Evolutionary conservation across 2,329 filamentous ascomycete species (phyloP).

Genomic region (Xylaria hypoxylon): DNA sequence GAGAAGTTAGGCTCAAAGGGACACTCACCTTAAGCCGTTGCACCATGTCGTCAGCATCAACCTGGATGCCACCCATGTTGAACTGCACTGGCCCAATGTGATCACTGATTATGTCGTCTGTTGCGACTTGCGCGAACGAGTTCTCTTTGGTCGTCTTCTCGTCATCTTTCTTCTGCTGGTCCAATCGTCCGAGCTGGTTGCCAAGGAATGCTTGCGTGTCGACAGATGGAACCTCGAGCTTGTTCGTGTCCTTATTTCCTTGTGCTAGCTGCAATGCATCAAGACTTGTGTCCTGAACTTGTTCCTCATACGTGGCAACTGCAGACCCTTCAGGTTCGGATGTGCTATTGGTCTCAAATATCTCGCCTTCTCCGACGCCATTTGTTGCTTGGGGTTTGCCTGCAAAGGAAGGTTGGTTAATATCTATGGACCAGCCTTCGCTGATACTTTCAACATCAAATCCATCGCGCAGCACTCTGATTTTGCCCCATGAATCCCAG

Average conservation of each 20-base stretch:
- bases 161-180: constrained; percentile 68
- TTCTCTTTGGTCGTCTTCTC: constrained; percentile 57
- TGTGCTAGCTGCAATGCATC: constrained; percentile 69
- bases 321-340: constrained; percentile 68
- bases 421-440: constrained; percentile 85
- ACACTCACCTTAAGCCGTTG: constrained; percentile 80
- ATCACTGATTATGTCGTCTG: constrained; percentile 69
- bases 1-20: constrained; percentile 1
- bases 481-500: constrained; percentile 99
- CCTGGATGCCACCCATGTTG: constrained; percentile 97
- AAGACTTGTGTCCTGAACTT: constrained; percentile 79
- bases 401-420: constrained; percentile 67
- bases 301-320: constrained; percentile 80
- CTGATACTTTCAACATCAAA: constrained; percentile 93
- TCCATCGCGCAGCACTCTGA: constrained; percentile 87
- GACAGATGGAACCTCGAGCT: constrained; percentile 72
- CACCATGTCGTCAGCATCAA: constrained; percentile 93
- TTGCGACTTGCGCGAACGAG: constrained; percentile 45
- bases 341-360: constrained; percentile 47
- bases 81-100: constrained; percentile 96
- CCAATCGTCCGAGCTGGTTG: constrained; percentile 80
- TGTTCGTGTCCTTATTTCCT: constrained; percentile 57
- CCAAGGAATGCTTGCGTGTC: constrained; percentile 83
- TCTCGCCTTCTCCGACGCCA: constrained; percentile 45
- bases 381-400: constrained; percentile 46